A percentile compares a stretch with the other conserved stretches of the same genome.
Evolutionary conservation across 1,139 yeast genomes (phyloP).

Genomic region (Pichia sp.): DNA sequence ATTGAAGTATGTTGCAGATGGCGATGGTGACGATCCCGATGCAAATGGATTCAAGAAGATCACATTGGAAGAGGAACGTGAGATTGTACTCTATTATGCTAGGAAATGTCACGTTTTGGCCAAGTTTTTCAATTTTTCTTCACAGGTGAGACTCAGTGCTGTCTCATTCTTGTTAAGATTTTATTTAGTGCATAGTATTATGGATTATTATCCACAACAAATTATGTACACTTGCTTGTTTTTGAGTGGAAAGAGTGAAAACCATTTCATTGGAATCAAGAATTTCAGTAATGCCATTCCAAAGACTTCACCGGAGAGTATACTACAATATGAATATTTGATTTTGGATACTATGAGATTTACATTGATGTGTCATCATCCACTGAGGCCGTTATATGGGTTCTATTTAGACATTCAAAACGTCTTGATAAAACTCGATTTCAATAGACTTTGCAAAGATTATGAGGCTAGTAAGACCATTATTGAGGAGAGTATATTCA

Average conservation of each 20-base stretch:
- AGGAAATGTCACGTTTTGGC: conserved; percentile 61
- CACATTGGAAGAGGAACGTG: conserved; percentile 55
- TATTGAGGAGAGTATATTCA: conserved; percentile 57
- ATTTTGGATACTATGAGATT: conserved; percentile 70
- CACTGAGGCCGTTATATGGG: conserved; percentile 83
- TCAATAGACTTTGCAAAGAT: conserved; percentile 41
- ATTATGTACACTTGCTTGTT: conserved; percentile 81
- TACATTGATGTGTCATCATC: conserved; percentile 81
- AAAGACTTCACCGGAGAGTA: conserved; percentile 57
- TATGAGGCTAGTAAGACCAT: conserved; percentile 64
- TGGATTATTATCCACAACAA: conserved; percentile 83
- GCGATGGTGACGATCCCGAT: no score
- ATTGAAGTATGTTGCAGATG: conserved; percentile 20
- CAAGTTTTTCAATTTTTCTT: conserved; percentile 49
- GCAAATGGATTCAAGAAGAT: conserved; percentile 37
- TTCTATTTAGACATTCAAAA: conserved; percentile 84
- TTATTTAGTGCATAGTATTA: conserved; percentile 68
- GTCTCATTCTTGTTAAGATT: conserved; percentile 76
- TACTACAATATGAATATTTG: conserved; percentile 71
- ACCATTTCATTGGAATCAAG: conserved; percentile 78
- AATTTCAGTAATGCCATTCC: conserved; percentile 68
- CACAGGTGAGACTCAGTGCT: conserved; percentile 72
- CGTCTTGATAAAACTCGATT: conserved; percentile 34
- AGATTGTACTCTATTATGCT: conserved; percentile 62
- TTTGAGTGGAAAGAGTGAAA: conserved; percentile 88